A percentile compares a stretch with the other conserved stretches of the same genome.
Evolutionary conservation across 139 green algal species (phyloP).

Genomic region (Chlorella sp.): DNA sequence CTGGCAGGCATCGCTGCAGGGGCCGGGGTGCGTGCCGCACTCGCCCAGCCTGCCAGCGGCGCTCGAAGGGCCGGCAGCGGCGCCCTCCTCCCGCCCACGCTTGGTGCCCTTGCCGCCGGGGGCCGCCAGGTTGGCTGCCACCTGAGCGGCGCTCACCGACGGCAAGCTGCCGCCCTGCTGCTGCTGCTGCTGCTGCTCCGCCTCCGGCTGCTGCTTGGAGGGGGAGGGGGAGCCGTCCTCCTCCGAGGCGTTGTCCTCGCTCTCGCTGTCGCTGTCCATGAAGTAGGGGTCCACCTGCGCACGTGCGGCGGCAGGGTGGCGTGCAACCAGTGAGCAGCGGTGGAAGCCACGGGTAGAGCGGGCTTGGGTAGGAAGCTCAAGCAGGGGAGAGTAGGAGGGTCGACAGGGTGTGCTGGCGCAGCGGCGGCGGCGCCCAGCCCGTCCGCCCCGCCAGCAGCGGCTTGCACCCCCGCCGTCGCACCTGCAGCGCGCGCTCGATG

Average conservation of each 20-base stretch:
- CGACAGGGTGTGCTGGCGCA: too few species aligned
- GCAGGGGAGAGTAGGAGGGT: neutral
- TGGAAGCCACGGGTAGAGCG: too few species aligned
- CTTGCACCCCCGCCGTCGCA: neutral
- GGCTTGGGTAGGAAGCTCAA: neutral
- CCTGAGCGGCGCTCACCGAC: neutral
- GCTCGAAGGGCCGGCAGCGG: too few species aligned
- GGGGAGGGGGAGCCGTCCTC: too few species aligned
- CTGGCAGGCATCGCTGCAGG: conserved; percentile 15
- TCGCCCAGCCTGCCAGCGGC: neutral
- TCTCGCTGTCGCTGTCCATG: conserved; percentile 70
- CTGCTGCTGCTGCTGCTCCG: neutral
- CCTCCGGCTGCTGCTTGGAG: conserved; percentile 5
- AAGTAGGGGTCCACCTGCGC: conserved; percentile 78
- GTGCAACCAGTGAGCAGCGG: too few species aligned
- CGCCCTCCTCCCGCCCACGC: neutral
- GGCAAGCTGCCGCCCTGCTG: conserved; percentile 9
- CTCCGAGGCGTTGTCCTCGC: conserved; percentile 40
- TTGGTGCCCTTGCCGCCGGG: neutral
- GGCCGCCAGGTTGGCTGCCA: neutral
- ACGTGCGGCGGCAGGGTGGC: neutral
- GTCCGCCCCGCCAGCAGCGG: too few species aligned
- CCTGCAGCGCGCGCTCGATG: conserved; percentile 72
- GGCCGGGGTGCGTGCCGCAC: conserved; percentile 18
- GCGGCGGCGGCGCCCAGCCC: neutral